Evolutionary conservation across 2,329 filamentous ascomycete species (phyloP), one percentile per base, ranked within the genome.

Genomic region (Aspergillus cejpii): DNA sequence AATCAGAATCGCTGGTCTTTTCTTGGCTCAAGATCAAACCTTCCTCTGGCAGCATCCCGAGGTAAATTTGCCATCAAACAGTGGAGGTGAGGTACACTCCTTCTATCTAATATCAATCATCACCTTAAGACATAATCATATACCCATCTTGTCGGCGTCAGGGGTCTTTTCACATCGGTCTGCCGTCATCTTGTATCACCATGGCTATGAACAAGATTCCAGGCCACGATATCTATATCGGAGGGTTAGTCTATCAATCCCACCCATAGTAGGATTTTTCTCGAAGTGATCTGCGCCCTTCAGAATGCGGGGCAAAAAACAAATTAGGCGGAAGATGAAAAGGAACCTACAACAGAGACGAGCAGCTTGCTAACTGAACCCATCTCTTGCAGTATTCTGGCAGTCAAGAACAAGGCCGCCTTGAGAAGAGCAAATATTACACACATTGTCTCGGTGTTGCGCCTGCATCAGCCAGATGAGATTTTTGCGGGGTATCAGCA

Each of bases 371-470:
- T 51, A 37, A 48, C 41, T n/a, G n/a, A 41, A 8, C 20, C 14
- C 21, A 44, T 42, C n/a, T 28, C 29, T 10, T 54, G 45, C 67
- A 94, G 90, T 46, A 78, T 94, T 52, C 90, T 90, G 71, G 81
- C 84, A 33, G 72, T 96, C 51, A 81, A 83, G 48, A 82, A 85
- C 49, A 82, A 82, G 49, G 76, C 83, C 43, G 77, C 82, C 27
- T 74, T 97, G 39, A 71, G 78, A 52, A 78, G 84, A 51, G 80
- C 81, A 54, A 81, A 83, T 53, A 88, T 98, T 64, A 94, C 89
- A 2, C 90, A 96, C 68, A 79, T 97, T 23, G 74, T 97, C n/a
- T 94, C 90, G 3, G 85, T 92, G 31, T 67, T 91, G 48, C 78
- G 79, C 37, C 76, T 84, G 55, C 75, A 78, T 34, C 67, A 78